These are phyloP conservation scores for Schwanniomyces vanrijiae DNA, from an alignment of 805 yeast genomes.

Conservation along the genomic window DNA sequence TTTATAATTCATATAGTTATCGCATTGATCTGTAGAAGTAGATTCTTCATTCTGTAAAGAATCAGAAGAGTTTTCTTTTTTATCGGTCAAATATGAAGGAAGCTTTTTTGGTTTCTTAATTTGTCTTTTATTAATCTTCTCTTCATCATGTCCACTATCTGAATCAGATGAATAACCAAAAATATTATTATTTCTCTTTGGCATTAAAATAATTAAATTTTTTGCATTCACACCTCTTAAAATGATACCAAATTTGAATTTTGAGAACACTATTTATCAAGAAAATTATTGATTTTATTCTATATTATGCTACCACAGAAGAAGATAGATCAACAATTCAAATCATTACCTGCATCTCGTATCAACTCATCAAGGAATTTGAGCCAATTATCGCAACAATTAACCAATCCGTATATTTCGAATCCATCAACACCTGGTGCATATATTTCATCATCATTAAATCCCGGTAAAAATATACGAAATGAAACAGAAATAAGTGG, in stretches of 20 bases:
- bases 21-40: not conserved
- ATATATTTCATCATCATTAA: constrained; percentile 38
- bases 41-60: not conserved
- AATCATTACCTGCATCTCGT: constrained; percentile 36
- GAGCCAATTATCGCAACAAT: constrained; percentile 19
- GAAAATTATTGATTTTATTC: not conserved
- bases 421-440: constrained; percentile 28
- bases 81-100: not conserved
- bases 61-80: not conserved
- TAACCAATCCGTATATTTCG: constrained; percentile 13
- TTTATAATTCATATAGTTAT: constrained; percentile 13
- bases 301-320: constrained; percentile 26
- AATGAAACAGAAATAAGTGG: constrained; percentile 17
- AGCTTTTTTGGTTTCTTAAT: not conserved
- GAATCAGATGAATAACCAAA: constrained; percentile 4
- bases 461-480: constrained; percentile 33
- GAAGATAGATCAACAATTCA: constrained; percentile 24
- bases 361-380: constrained; percentile 33
- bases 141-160: not conserved
- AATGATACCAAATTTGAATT: not conserved
- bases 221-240: not conserved
- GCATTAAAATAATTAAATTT: not conserved
- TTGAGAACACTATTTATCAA: not conserved
- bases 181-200: constrained; percentile 1
- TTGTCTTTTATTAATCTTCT: not conserved